These are phyloP conservation scores for Saccharomycopsis javanensis DNA, from an alignment of 805 yeast genomes.

Conservation along the genomic window DNA sequence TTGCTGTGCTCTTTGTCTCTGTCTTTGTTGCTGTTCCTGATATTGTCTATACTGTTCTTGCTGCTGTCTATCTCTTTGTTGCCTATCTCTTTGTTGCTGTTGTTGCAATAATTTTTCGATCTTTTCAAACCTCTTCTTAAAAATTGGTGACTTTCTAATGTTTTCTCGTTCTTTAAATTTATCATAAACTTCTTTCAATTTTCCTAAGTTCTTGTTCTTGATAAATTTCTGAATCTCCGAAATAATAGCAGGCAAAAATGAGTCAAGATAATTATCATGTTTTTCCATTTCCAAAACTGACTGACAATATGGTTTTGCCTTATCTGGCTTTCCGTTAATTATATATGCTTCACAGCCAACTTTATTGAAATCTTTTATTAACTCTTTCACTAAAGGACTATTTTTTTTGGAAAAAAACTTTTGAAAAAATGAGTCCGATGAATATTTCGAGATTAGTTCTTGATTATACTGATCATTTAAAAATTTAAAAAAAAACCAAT, in stretches of 20 bases:
- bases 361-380: constrained; percentile 11
- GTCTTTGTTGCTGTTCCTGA: constrained; percentile 31
- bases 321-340: constrained; percentile 1
- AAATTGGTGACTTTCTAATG: constrained; percentile 17
- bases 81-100: constrained; percentile 33
- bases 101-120: constrained; percentile 29
- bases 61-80: constrained; percentile 38
- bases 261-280: constrained; percentile 6
- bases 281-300: constrained; percentile 6
- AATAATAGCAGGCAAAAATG: constrained; percentile 12
- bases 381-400: constrained; percentile 7
- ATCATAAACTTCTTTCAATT: constrained; percentile 11
- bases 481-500: constrained; percentile 20
- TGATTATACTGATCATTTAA: constrained; percentile 10
- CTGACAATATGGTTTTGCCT: constrained; percentile 12
- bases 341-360: constrained; percentile 13
- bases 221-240: constrained; percentile 8
- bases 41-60: constrained; percentile 35
- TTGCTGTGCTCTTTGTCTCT: constrained; percentile 26
- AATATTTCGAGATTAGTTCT: neutral
- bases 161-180: constrained; percentile 11
- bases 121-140: constrained; percentile 21
- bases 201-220: constrained; percentile 11
- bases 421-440: constrained; percentile 2
- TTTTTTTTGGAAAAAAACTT: constrained; percentile 4